These are phyloP conservation scores for Ceratobasidium sp. DNA, from an alignment of 1,284 basidiomycete species.

Conservation along the genomic window DNA sequence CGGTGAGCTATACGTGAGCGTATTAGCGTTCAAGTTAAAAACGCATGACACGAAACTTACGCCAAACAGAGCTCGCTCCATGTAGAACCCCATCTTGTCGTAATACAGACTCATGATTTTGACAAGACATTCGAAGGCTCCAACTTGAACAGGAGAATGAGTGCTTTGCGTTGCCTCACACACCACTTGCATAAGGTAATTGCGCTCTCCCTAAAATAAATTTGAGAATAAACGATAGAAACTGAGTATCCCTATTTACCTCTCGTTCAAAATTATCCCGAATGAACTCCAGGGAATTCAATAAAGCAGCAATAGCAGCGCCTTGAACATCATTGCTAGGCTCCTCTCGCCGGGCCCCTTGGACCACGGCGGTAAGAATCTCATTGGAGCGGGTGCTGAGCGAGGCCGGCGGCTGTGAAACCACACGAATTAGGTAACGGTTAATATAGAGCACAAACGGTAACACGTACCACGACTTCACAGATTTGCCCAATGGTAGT, in stretches of 20 bases:
- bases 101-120: slow-evolving; percentile 99
- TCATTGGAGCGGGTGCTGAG: slow-evolving; percentile 92
- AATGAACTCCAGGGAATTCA: slow-evolving; percentile 98
- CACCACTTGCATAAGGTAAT: slow-evolving; percentile 99
- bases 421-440: slow-evolving; percentile 45
- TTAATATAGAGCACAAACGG: slow-evolving; percentile 32
- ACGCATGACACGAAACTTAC: slow-evolving; percentile 62
- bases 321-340: slow-evolving; percentile 92
- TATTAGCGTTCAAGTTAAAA: slow-evolving; percentile 48
- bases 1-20: slow-evolving; percentile 76
- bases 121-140: slow-evolving; percentile 94
- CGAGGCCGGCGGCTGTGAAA: slow-evolving; percentile 85
- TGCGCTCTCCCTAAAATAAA: slow-evolving; percentile 85
- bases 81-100: slow-evolving; percentile 99
- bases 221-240: slow-evolving; percentile 26
- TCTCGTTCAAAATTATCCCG: slow-evolving; percentile 98
- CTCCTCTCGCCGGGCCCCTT: slow-evolving; percentile 97
- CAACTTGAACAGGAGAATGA: slow-evolving; percentile 84
- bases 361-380: slow-evolving; percentile 98
- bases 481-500: slow-evolving; percentile 98
- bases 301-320: slow-evolving; percentile 93
- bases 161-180: slow-evolving; percentile 96
- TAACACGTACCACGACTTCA: slow-evolving; percentile 85
- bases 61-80: slow-evolving; percentile 98
- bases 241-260: slow-evolving; percentile 60